Percentiles rank a stretch among this genome's conserved stretches.
Conservation (phyloP, 495 filamentous ascomycete species). For the Annulohypoxylon bovei region DNA sequence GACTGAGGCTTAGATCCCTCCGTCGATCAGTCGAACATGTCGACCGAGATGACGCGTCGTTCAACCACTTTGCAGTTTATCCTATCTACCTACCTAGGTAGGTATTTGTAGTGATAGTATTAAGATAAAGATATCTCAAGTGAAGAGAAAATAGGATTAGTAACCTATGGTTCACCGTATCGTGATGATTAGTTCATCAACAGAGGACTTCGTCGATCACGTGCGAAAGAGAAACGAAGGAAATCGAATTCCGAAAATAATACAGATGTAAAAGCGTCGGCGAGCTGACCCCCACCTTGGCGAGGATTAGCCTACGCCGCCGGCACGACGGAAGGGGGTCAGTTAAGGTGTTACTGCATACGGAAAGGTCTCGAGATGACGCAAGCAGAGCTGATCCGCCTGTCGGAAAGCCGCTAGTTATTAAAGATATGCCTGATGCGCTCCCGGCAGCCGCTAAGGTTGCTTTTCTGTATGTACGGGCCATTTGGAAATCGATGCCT, state of each 20-base stretch:
- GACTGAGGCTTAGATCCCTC: neutral
- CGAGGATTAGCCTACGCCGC: constrained; percentile 27
- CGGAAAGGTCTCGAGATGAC: constrained; percentile 32
- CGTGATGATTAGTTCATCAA: neutral
- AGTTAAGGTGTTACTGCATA: constrained; percentile 21
- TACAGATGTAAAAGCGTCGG: neutral
- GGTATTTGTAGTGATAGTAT: neutral
- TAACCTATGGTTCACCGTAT: constrained; percentile 16
- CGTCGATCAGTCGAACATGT: constrained; percentile 1
- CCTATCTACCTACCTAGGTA: no score
- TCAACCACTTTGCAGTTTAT: neutral
- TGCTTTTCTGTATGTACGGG: constrained; percentile 25
- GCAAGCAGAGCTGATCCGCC: constrained; percentile 21
- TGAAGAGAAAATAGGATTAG: neutral
- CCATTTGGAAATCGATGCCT: constrained; percentile 29
- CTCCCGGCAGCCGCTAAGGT: constrained; percentile 27
- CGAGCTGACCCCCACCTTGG: constrained; percentile 36
- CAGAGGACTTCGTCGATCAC: constrained; percentile 17
- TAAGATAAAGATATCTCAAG: neutral
- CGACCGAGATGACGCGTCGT: neutral
- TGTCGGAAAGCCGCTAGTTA: constrained; percentile 17
- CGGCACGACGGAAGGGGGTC: constrained; percentile 34
- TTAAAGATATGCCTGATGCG: constrained; percentile 18
- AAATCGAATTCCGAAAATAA: constrained; percentile 36
- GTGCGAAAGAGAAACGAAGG: constrained; percentile 5